phyloP scores from a whole-genome alignment of 1,284 basidiomycete genomes.

The Heimioporus retisporus region DNA sequence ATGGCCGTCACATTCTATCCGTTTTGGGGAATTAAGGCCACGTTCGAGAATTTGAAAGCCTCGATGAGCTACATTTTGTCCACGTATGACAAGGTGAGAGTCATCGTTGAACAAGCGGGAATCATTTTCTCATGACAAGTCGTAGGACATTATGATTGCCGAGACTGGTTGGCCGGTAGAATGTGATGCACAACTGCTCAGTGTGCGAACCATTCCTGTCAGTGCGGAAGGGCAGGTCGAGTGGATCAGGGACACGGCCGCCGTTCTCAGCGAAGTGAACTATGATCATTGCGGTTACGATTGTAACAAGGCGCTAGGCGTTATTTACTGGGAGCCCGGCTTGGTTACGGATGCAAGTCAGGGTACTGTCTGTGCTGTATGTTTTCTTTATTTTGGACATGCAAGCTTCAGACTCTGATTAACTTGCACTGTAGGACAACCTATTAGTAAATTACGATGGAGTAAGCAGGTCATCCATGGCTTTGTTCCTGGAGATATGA shows the following conservation, averaged over 20 bases:
- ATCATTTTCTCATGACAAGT: slow-evolving; percentile 10
- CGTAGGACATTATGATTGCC: slow-evolving; percentile 26
- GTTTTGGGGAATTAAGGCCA: background rate
- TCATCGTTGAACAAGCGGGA: background rate
- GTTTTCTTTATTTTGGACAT: background rate
- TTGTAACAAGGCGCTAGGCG: slow-evolving; percentile 16
- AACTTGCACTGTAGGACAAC: background rate
- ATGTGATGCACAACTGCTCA: slow-evolving; percentile 23
- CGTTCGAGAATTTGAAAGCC: background rate
- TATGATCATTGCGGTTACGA: background rate
- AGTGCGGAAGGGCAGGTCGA: slow-evolving; percentile 15
- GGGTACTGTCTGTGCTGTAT: background rate
- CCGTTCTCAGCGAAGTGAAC: slow-evolving; percentile 13
- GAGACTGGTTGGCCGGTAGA: slow-evolving; percentile 25
- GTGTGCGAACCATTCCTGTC: slow-evolving; percentile 19
- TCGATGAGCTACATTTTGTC: slow-evolving; percentile 16
- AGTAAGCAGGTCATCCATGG: slow-evolving; percentile 4
- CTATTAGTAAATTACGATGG: background rate
- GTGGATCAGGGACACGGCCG: slow-evolving; percentile 9
- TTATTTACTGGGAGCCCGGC: slow-evolving; percentile 24
- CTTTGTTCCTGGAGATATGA: slow-evolving; percentile 11
- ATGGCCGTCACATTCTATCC: background rate
- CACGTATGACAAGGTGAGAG: slow-evolving; percentile 23
- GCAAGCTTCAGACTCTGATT: background rate
- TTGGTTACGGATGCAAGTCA: slow-evolving; percentile 14